These are phyloP conservation scores for Dissophora globulifera DNA, from an alignment of 192 early-diverging fungal species.

Conservation along the genomic window DNA sequence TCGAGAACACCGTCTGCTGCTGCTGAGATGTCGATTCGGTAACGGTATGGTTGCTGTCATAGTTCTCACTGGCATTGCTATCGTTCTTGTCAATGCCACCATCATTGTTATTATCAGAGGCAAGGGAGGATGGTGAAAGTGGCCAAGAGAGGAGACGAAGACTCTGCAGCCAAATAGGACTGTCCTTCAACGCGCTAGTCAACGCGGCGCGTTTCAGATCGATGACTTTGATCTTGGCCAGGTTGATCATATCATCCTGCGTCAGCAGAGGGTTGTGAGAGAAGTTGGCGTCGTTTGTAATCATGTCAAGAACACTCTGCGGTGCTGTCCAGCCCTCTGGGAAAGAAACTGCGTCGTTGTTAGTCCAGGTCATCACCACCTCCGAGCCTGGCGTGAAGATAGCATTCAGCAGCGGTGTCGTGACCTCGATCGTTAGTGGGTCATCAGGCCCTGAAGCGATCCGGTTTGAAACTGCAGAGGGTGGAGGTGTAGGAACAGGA, in stretches of 20 bases:
- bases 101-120: background rate
- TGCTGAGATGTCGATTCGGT: too few species aligned
- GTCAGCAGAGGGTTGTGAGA: conserved; percentile 19
- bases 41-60: too few species aligned
- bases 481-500: background rate
- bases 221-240: conserved; percentile 27
- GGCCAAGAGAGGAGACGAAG: conserved; percentile 38
- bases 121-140: background rate
- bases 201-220: conserved; percentile 4
- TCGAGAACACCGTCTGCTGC: background rate
- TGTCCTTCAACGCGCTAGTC: conserved; percentile 16
- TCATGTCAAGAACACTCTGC: conserved; percentile 18
- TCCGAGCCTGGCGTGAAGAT: conserved; percentile 30
- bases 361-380: conserved; percentile 36
- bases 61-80: too few species aligned
- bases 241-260: conserved; percentile 18
- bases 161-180: conserved; percentile 7
- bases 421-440: conserved; percentile 20
- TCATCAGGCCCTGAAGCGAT: background rate
- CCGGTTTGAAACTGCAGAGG: background rate
- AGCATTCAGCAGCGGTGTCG: conserved; percentile 21
- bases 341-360: conserved; percentile 7
- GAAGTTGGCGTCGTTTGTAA: conserved; percentile 13
- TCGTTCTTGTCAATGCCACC: too few species aligned
- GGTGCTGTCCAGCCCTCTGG: conserved; percentile 19